Evolutionary conservation across 495 filamentous ascomycete genomes (phyloP), one percentile per base, ranked within the genome.

Genomic region (Neurospora pannonica): DNA sequence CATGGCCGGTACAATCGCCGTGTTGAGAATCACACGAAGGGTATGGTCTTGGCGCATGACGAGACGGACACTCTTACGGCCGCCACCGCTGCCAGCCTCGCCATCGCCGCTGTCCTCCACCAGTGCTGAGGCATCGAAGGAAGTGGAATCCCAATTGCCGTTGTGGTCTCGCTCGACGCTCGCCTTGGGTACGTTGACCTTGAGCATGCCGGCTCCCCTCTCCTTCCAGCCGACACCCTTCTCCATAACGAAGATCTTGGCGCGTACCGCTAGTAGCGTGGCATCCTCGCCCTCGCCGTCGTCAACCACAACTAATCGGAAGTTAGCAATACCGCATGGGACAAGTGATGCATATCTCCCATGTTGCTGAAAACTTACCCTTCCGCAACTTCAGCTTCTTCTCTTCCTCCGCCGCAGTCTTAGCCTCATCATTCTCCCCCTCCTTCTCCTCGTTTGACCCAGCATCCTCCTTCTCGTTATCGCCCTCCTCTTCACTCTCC

Each of bases 1-100:
- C 88, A 95, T 92, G 6, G 88, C 87, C 76, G 91, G 90, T 69
- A 92, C 88, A 72, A 97, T 84, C 1, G 89, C 87, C 5, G 91
- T 91, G 81, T 97, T 97, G 46, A 97, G 86, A 78, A 96, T 89
- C n/a, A 97, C 90, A n/a, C 93, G 89, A 72, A 92, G 87, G 6
- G 91, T 92, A 48, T 92, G 92, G 75, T 97, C 93, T 60, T 95
- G 93, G 6, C 94, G 89, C 91, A 97, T 94, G 74, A 97, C 88
- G 77, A 97, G 87, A 34, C 94, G 90, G 13, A 89, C 89, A 34
- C 76, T 74, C 60, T 80, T 77, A 1, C 72, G 73, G n/a, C 39
- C 73, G 8, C 74, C 54, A n/a, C 77, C 76, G 34, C 39, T 71
- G 19, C 72, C 54, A 9, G 77, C 76, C 40, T 71, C 74, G 17